Conservation (phyloP, 768 basidiomycete species). For the Boletus sensibilis region DNA sequence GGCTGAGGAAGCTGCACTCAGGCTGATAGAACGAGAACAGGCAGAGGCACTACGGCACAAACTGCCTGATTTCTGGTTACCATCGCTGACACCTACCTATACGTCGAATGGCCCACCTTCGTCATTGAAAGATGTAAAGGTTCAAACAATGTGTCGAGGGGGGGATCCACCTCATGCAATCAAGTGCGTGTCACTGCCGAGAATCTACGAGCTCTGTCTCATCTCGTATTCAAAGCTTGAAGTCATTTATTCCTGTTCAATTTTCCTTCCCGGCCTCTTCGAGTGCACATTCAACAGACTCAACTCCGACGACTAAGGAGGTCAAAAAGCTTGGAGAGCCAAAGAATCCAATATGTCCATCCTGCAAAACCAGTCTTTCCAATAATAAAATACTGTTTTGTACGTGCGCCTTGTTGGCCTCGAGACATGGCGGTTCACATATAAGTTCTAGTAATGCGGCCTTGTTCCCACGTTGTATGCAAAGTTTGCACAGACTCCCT, state of each 20-base stretch:
- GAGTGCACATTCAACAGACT: constrained; percentile 38
- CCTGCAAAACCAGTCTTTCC: constrained; percentile 82
- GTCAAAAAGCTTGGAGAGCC: constrained; percentile 51
- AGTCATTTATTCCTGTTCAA: constrained; percentile 77
- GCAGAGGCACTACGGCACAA: constrained; percentile 83
- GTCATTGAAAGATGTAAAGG: constrained; percentile 75
- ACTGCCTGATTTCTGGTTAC: constrained; percentile 97
- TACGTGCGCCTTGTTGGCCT: constrained; percentile 37
- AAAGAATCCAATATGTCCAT: constrained; percentile 73
- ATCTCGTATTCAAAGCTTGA: constrained; percentile 52
- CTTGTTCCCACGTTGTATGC: constrained; percentile 91
- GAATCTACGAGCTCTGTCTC: not conserved
- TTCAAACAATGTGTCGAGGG: constrained; percentile 87
- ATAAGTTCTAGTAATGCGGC: constrained; percentile 60
- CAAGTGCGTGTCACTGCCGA: constrained; percentile 49
- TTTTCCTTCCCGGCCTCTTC: constrained; percentile 56
- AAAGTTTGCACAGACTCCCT: constrained; percentile 89
- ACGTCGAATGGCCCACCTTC: constrained; percentile 57
- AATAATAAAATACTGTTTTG: constrained; percentile 72
- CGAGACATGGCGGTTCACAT: not conserved
- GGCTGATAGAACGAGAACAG: constrained; percentile 80
- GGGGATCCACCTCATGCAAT: constrained; percentile 76
- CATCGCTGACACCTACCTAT: constrained; percentile 85
- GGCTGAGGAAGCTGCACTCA: constrained; percentile 86
- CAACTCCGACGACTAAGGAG: constrained; percentile 37